Base-by-base conservation (phyloP, 306 rosid species). In the Fagus crenata region DNA sequence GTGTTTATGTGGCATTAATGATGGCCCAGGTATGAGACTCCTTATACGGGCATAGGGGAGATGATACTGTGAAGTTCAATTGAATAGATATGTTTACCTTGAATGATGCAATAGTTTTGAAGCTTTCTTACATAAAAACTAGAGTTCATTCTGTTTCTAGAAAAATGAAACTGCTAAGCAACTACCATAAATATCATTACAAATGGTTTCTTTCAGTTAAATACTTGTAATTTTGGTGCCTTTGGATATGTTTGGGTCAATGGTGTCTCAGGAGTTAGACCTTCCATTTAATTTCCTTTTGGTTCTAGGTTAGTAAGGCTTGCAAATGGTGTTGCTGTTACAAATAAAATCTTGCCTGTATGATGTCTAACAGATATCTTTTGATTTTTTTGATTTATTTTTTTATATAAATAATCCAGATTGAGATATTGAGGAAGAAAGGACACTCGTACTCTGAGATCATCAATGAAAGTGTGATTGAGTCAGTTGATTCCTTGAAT, bases 1-100 rank as follows among this genome's bases (percentile, higher is more conserved):
- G 99, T 88, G 99, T 96, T 65, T 95, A 75, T 70, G 97, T 95
- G 84, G 98, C 99, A n/a, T 63, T 96, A 75, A 96, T 96, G 99
- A 96, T 95, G 99, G 98, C 99, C 2, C 99, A 95, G 97, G 99
- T 95, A 80, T 37, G 74, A n/a, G 51, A 59, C 7, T 70, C 53
- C 36, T 33, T 60, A 12, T 18, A 22, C 12, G 56, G 15, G n/a
- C 12, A 51, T 32, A 56, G 8, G 9, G 18, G 28, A 56, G 12
- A 56, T 14, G 64, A 7, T 56, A 22, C 14, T 8, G 36, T 18
- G 1, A 8, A 32, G n/a, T 60, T 60, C 40, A 32, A 2, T 31
- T 60, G 40, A 18, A 32, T 60, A 39, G 0, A 31, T 59, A 11
- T 60, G 15, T 2, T 31, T 31, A 32, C 17, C 33, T 0, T 60